Percentiles rank a stretch among this genome's conserved stretches.
phyloP scores from a whole-genome alignment of 305 asterid genomes.

The Fraxinus floribunda region DNA sequence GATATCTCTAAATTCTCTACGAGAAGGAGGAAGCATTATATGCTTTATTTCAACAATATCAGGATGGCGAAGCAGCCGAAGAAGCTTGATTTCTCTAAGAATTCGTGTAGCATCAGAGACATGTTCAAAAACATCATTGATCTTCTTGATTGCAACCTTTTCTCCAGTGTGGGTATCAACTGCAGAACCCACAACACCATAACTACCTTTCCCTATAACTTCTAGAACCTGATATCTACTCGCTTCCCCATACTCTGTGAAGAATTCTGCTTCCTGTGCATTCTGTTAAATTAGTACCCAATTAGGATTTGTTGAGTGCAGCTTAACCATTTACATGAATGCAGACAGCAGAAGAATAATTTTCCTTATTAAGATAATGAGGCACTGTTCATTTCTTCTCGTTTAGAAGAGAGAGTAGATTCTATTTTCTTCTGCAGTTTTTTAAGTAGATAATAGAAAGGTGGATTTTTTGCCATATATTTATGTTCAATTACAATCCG shows the following conservation, averaged over 20 bases:
- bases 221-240: conserved; percentile 25
- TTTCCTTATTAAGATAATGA: not conserved
- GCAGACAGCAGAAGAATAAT: not conserved
- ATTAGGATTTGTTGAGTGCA: not conserved
- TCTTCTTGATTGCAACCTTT: conserved; percentile 24
- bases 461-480: not conserved
- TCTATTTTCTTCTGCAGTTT: not conserved
- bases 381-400: not conserved
- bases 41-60: conserved; percentile 26
- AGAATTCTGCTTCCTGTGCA: conserved; percentile 14
- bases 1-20: conserved; percentile 22
- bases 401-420: not conserved
- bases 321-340: not conserved
- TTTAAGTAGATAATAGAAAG: not conserved
- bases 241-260: conserved; percentile 23
- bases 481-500: not conserved
- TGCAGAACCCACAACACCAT: conserved; percentile 26
- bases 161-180: conserved; percentile 21
- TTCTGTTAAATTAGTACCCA: conserved; percentile 4
- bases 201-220: conserved; percentile 26
- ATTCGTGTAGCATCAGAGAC: conserved; percentile 25
- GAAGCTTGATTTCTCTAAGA: conserved; percentile 26
- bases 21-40: conserved; percentile 25
- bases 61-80: conserved; percentile 24
- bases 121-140: conserved; percentile 23